Percentiles rank a stretch among this genome's conserved stretches.
These are phyloP conservation scores for Populus tomentosa DNA, from an alignment of 441 rosid species.

Conservation along the genomic window DNA sequence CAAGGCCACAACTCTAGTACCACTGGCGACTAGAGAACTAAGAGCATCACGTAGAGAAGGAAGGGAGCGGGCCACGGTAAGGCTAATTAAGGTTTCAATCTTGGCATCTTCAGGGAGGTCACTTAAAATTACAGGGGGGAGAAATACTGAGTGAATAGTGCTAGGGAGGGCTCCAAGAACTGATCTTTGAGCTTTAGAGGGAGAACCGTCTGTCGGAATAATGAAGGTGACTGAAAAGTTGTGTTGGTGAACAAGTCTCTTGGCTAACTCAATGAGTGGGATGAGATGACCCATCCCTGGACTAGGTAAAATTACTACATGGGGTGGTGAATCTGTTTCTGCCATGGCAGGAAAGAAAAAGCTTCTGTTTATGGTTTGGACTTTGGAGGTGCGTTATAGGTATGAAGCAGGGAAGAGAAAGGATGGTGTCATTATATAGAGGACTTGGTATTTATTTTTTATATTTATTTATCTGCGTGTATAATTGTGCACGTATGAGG, in stretches of 20 bases:
- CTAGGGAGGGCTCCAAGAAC: conserved; percentile 52
- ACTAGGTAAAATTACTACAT: conserved; percentile 53
- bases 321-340: conserved; percentile 21
- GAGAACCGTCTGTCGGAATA: conserved; percentile 45
- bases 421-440: conserved; percentile 1
- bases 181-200: conserved; percentile 45
- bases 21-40: conserved; percentile 16
- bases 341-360: conserved; percentile 25
- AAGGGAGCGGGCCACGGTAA: conserved; percentile 51
- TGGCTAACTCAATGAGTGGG: conserved; percentile 51
- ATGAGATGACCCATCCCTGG: conserved; percentile 85
- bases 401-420: neutral
- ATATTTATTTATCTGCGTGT: neutral
- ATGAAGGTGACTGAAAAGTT: conserved; percentile 43
- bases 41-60: conserved; percentile 41
- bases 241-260: conserved; percentile 36
- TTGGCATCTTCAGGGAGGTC: conserved; percentile 34
- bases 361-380: neutral
- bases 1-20: conserved; percentile 30
- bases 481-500: neutral
- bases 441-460: neutral
- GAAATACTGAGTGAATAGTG: conserved; percentile 38
- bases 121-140: conserved; percentile 45
- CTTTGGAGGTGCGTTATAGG: neutral
- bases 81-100: conserved; percentile 42